Base-by-base conservation (phyloP, 768 basidiomycete species). In the Lyophyllum decastes region DNA sequence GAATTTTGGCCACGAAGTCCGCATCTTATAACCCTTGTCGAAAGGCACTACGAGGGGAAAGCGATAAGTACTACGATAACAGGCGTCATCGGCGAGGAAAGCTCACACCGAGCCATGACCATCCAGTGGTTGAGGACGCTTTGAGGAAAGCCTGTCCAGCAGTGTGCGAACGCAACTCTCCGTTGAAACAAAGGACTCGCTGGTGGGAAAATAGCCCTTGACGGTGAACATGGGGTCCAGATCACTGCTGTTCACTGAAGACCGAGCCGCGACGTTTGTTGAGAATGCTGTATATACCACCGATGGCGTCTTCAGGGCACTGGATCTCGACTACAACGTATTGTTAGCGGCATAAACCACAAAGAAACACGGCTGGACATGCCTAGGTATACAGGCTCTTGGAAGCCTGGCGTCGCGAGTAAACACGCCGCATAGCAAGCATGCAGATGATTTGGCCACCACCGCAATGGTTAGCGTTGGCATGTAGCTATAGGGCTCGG, bases 211-310 rank as follows among this genome's bases (percentile, higher is more conserved):
- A 81, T 94, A 94, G 35, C 95, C 95, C 85, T 97, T 98, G 76
- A 99, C 92, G 50, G 91, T 98, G 87, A 96, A 97, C 95, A 98
- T 97, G 60, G 97, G 96, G n/a, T 79, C 97, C 96, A 3, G 88
- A 81, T 68, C 95, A 82, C 78, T 98, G 97, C 76, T 98, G 96
- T 77, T 98, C 92, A 65, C 90, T 92, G 85, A 96, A 95, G 60
- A 99, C 96, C 72, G 97, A 94, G 62, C 96, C 96, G 84, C 96
- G 92, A 71, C 95, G 92, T 80, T 90, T 94, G 86, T 98, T 98
- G 76, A 94, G 77, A 56, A 84, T 84, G 54, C 83, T 85, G 87
- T 98, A 98, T 78, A 99, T 94, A 80, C 96, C 96, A 75, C 97
- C 97, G 66, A 98, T 96, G n/a, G n/a, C n/a, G n/a, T n/a, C n/a